A percentile compares a stretch with the other conserved stretches of the same genome.
Evolutionary conservation across 345 rosid genomes (phyloP).

Genomic region (Capsella bursapastoris): DNA sequence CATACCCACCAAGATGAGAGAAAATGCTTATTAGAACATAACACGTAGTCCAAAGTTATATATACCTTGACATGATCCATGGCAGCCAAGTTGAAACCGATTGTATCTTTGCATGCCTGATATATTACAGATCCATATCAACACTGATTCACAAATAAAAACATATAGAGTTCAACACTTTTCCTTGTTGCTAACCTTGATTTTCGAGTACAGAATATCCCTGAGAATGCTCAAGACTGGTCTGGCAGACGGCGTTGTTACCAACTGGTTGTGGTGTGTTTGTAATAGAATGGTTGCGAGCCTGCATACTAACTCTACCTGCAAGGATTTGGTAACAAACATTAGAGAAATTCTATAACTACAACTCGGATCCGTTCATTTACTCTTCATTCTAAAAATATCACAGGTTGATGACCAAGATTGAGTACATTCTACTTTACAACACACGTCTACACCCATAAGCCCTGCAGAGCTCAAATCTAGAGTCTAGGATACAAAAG

Average conservation of each 20-base stretch:
- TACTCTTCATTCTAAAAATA: not conserved
- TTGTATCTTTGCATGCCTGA: conserved; percentile 86
- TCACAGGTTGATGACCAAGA: not conserved
- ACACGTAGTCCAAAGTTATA: not conserved
- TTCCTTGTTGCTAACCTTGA: conserved; percentile 53
- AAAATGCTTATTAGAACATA: not conserved
- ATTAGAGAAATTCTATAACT: not conserved
- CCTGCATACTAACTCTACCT: conserved; percentile 92
- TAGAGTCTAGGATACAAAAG: not conserved
- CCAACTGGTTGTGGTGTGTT: conserved; percentile 78
- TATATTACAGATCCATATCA: conserved; percentile 28
- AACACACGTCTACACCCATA: not conserved
- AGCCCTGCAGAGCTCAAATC: not conserved
- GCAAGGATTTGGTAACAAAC: conserved; percentile 23
- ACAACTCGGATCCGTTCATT: not conserved
- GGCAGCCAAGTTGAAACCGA: conserved; percentile 92
- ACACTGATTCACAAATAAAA: not conserved
- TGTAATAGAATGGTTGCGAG: conserved; percentile 72
- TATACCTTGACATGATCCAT: conserved; percentile 93
- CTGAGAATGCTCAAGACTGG: conserved; percentile 70
- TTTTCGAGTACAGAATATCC: conserved; percentile 69
- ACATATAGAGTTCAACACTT: not conserved
- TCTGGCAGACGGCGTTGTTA: conserved; percentile 81
- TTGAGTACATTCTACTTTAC: not conserved
- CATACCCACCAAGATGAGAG: not conserved